Evolutionary conservation across 129 eudicot species (phyloP).

Genomic region (Kitagawia praeruptora): DNA sequence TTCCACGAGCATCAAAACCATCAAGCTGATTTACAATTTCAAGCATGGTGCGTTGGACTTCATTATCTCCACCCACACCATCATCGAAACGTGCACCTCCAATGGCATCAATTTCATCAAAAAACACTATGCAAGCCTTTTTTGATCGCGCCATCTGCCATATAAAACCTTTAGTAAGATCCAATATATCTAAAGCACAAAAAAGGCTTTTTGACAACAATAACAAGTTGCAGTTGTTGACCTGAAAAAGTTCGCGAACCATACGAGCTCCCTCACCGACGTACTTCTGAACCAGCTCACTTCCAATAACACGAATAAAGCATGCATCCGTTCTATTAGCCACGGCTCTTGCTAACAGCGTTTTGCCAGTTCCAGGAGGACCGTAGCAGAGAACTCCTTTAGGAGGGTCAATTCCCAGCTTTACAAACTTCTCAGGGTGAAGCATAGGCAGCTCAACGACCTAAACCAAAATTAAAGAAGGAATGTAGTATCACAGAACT

Average conservation of each 20-base stretch:
- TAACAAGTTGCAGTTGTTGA: conserved; percentile 2
- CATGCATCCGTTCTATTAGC: conserved; percentile 96
- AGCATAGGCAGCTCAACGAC: conserved; percentile 99
- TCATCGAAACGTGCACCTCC: conserved; percentile 97
- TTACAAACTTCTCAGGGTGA: conserved; percentile 96
- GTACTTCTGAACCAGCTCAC: conserved; percentile 89
- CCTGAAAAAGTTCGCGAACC: conserved; percentile 99
- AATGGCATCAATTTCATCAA: conserved; percentile 97
- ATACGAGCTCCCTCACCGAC: conserved; percentile 98
- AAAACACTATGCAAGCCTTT: conserved; percentile 83
- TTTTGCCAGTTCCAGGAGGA: conserved; percentile 99
- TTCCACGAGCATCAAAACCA: conserved; percentile 98
- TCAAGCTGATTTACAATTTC: conserved; percentile 97
- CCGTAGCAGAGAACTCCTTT: conserved; percentile 98
- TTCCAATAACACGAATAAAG: conserved; percentile 89
- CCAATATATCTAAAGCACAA: background rate
- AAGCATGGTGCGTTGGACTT: conserved; percentile 97
- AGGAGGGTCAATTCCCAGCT: conserved; percentile 98
- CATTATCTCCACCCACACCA: conserved; percentile 95
- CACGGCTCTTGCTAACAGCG: conserved; percentile 91
- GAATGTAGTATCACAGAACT: background rate
- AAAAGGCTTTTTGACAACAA: background rate
- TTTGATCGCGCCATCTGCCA: conserved; percentile 96
- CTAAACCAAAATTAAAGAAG: conserved; percentile 31
- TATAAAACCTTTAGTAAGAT: conserved; percentile 8